A percentile compares a stretch with the other conserved stretches of the same genome.
phyloP scores from a whole-genome alignment of 208 protist species.

The Crithidia expoeki region DNA sequence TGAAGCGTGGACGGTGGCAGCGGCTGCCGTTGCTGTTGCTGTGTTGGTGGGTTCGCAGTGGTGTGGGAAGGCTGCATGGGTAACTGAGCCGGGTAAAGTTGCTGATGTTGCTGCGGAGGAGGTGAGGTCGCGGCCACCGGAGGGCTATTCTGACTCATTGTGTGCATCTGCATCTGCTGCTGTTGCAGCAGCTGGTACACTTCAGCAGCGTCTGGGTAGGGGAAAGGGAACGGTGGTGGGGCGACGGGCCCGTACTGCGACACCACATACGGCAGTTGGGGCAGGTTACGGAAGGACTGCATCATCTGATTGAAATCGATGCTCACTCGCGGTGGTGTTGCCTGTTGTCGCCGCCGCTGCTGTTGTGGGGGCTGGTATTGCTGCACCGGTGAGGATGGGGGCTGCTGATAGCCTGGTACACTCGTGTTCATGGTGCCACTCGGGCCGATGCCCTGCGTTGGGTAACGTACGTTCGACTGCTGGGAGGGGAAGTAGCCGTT shows the following conservation, averaged over 20 bases:
- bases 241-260: slow-evolving; percentile 11
- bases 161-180: slow-evolving; percentile 4
- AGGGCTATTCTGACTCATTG: not conserved
- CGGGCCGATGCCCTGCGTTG: not conserved
- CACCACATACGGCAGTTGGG: slow-evolving; percentile 26
- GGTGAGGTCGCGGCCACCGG: no score
- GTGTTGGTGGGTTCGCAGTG: not conserved
- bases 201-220: slow-evolving; percentile 2
- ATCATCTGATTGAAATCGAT: slow-evolving; percentile 19
- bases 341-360: not conserved
- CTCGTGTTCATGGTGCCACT: slow-evolving; percentile 1
- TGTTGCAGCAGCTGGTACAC: slow-evolving; percentile 9
- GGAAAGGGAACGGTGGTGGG: slow-evolving; percentile 26
- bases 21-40: not conserved
- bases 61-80: slow-evolving; percentile 4
- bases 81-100: not conserved
- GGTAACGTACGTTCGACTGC: not conserved
- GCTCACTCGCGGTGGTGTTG: not conserved
- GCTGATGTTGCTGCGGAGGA: slow-evolving; percentile 2
- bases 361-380: not conserved
- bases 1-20: no score
- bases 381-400: not conserved
- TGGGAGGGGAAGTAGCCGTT: not conserved
- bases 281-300: slow-evolving; percentile 11
- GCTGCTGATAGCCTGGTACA: not conserved